These are phyloP conservation scores for Ogataea nakhonphanomensis DNA, from an alignment of 805 yeast species.

Conservation along the genomic window DNA sequence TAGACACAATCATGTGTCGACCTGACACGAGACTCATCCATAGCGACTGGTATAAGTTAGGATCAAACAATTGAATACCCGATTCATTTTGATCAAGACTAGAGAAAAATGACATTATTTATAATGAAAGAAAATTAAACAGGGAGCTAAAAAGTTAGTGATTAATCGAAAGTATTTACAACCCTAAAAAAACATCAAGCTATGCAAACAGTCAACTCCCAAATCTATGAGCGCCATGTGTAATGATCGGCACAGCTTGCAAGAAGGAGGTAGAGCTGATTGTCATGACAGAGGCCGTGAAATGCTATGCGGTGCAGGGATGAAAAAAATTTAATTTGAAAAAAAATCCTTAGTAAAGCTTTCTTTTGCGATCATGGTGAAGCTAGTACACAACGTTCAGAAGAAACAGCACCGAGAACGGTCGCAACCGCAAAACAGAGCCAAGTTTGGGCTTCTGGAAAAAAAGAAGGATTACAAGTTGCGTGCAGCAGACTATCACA, in stretches of 20 bases:
- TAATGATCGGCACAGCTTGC: too few relatives aligned
- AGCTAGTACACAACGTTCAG: constrained; percentile 83
- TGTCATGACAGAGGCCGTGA: neutral
- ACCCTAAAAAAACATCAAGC: too few relatives aligned
- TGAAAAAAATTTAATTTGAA: constrained; percentile 4
- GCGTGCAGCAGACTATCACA: constrained; percentile 55
- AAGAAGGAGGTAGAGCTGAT: neutral
- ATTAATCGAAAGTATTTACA: too few relatives aligned
- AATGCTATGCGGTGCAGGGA: constrained; percentile 7
- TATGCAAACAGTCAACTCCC: too few relatives aligned
- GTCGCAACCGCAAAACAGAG: constrained; percentile 74
- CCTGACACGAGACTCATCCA: constrained; percentile 26
- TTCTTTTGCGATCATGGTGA: constrained; percentile 49
- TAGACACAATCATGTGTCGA: constrained; percentile 27
- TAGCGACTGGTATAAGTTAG: constrained; percentile 21
- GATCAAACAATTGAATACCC: constrained; percentile 10
- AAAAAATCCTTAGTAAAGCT: neutral
- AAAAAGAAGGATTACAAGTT: constrained; percentile 81
- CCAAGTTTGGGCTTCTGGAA: constrained; percentile 80
- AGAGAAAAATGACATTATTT: constrained; percentile 5
- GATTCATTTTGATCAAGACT: neutral
- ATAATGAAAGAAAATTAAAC: constrained; percentile 1
- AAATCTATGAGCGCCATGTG: too few relatives aligned
- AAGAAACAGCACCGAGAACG: constrained; percentile 96
- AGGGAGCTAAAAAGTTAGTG: neutral